These are phyloP conservation scores for Mycena floridula DNA, from an alignment of 768 basidiomycete species.

Conservation along the genomic window DNA sequence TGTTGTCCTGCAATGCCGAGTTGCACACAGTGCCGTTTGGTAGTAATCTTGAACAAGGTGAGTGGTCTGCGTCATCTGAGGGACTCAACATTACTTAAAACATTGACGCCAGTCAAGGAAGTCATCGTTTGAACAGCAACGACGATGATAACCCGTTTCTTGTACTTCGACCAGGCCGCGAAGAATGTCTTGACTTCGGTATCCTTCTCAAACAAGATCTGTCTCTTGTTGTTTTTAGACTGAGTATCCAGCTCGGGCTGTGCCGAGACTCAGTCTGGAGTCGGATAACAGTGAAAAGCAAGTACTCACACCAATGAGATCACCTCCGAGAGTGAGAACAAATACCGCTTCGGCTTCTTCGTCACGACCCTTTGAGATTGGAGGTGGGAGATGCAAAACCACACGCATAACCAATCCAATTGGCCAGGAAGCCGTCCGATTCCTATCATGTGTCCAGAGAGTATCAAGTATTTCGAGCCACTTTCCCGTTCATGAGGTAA, in stretches of 20 bases:
- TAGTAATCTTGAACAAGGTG: not conserved
- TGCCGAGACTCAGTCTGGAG: not conserved
- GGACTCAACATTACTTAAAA: slow-evolving; percentile 1
- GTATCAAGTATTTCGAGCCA: too few relatives aligned
- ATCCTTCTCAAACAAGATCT: slow-evolving; percentile 3
- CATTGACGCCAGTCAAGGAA: slow-evolving; percentile 5
- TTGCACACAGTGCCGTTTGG: too few relatives aligned
- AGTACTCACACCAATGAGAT: not conserved
- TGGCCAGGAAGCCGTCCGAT: slow-evolving; percentile 5
- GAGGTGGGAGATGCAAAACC: not conserved
- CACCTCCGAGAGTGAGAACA: not conserved
- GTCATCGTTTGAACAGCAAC: slow-evolving; percentile 6
- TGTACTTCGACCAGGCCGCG: slow-evolving; percentile 4
- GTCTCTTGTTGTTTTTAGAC: slow-evolving; percentile 3
- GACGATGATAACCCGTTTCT: slow-evolving; percentile 7
- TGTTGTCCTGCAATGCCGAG: too few relatives aligned
- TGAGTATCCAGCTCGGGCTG: not conserved
- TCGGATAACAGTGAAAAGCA: not conserved
- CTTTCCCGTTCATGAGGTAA: too few relatives aligned
- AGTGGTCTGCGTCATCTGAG: not conserved
- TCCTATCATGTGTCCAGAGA: slow-evolving; percentile 6
- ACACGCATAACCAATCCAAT: slow-evolving; percentile 7
- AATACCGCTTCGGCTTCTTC: slow-evolving; percentile 1
- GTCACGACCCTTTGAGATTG: slow-evolving; percentile 3
- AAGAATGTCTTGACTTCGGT: slow-evolving; percentile 1